Percentiles rank a stretch among this genome's conserved stretches.
Evolutionary conservation across 2,329 filamentous ascomycete genomes (phyloP).

Genomic region (Alternaria sp.): DNA sequence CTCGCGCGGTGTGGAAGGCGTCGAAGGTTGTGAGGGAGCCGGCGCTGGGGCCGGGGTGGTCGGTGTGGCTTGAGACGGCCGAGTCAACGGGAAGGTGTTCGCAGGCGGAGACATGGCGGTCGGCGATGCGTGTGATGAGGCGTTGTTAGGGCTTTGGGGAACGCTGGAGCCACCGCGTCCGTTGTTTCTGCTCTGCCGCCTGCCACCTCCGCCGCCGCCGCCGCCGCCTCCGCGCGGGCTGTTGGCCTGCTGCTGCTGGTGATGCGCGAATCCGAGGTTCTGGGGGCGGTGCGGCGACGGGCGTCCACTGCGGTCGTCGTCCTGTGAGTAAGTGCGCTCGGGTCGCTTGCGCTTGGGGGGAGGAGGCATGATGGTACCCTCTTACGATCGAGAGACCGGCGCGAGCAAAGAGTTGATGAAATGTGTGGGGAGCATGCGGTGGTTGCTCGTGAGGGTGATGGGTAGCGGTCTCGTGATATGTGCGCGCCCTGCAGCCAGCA

Average conservation of each 20-base stretch:
- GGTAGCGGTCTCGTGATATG: slow-evolving; percentile 8
- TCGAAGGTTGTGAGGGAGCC: slow-evolving; percentile 48
- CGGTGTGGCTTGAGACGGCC: slow-evolving; percentile 29
- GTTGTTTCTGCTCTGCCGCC: slow-evolving; percentile 39
- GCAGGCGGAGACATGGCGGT: slow-evolving; percentile 42
- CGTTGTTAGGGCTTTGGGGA: slow-evolving; percentile 39
- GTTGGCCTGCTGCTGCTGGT: slow-evolving; percentile 42
- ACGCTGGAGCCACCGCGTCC: slow-evolving; percentile 41
- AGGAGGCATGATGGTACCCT: slow-evolving; percentile 57
- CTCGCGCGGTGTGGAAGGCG: slow-evolving; percentile 20
- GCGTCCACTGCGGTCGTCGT: slow-evolving; percentile 52
- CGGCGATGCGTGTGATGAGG: slow-evolving; percentile 41
- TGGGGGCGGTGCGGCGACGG: slow-evolving; percentile 62
- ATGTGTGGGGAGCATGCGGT: slow-evolving; percentile 42
- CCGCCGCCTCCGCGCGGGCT: slow-evolving; percentile 39
- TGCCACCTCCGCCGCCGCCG: slow-evolving; percentile 34
- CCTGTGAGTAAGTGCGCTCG: slow-evolving; percentile 56
- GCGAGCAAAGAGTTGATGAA: slow-evolving; percentile 28
- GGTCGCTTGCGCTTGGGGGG: slow-evolving; percentile 65
- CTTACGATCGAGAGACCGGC: slow-evolving; percentile 38
- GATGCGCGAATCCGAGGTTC: slow-evolving; percentile 61
- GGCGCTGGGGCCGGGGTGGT: slow-evolving; percentile 19
- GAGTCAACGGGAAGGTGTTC: slow-evolving; percentile 26
- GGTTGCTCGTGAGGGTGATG: slow-evolving; percentile 15
- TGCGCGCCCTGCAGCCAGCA: slow-evolving; percentile 7